Evolutionary conservation across 2,329 filamentous ascomycete species (phyloP).

Genomic region (Lecanosticta acicola): DNA sequence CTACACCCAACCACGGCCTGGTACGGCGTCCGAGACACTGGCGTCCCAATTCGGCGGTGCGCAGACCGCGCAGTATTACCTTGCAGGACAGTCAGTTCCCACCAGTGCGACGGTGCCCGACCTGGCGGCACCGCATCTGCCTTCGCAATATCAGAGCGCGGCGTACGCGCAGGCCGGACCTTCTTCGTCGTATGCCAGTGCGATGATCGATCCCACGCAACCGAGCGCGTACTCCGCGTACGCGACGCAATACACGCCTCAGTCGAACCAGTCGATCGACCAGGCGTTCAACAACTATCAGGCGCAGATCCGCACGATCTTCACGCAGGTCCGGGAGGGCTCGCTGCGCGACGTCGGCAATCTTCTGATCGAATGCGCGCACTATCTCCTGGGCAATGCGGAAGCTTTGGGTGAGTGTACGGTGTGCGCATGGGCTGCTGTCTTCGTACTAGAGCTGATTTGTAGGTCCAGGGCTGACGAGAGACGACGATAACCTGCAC

Average conservation of each 20-base stretch:
- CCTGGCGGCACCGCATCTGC: slow-evolving; percentile 57
- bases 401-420: slow-evolving; percentile 57
- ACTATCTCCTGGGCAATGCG: slow-evolving; percentile 62
- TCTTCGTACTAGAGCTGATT: too few species aligned
- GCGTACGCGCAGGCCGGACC: slow-evolving; percentile 54
- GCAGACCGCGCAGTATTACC: slow-evolving; percentile 64
- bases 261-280: slow-evolving; percentile 41
- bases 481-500: slow-evolving; percentile 73
- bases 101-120: slow-evolving; percentile 55
- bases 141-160: slow-evolving; percentile 58
- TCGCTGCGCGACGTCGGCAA: slow-evolving; percentile 54
- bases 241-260: slow-evolving; percentile 19
- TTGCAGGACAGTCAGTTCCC: slow-evolving; percentile 53
- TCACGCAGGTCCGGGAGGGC: slow-evolving; percentile 63
- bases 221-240: slow-evolving; percentile 26
- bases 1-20: slow-evolving; percentile 65
- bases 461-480: slow-evolving; percentile 62
- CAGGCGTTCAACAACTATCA: slow-evolving; percentile 63
- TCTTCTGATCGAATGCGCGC: slow-evolving; percentile 57
- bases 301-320: slow-evolving; percentile 55
- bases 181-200: slow-evolving; percentile 47
- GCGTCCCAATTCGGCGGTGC: slow-evolving; percentile 61
- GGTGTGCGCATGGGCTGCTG: slow-evolving; percentile 23
- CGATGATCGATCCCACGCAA: slow-evolving; percentile 49
- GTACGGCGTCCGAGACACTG: slow-evolving; percentile 72